phyloP scores from a whole-genome alignment of 345 rosid species.

The Populus tremula region DNA sequence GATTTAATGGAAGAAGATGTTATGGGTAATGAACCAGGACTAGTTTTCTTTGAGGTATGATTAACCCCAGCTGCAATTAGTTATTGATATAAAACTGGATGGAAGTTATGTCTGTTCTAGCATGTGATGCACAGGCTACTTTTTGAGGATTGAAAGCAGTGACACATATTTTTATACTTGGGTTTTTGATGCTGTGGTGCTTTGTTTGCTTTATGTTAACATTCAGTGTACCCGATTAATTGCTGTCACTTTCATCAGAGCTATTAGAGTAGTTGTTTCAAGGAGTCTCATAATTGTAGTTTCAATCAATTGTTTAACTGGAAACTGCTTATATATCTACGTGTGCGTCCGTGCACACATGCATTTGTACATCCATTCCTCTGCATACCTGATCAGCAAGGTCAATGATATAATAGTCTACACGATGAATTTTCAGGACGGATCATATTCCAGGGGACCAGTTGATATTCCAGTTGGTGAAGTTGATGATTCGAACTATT shows the following conservation, averaged over 20 bases:
- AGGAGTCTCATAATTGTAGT: neutral
- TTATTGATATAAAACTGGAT: neutral
- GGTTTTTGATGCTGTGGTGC: neutral
- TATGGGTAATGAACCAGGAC: slow-evolving; percentile 75
- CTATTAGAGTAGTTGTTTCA: neutral
- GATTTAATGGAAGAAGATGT: slow-evolving; percentile 89
- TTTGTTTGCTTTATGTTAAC: neutral
- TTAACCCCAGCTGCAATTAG: neutral
- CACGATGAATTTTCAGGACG: slow-evolving; percentile 53
- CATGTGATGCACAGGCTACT: neutral
- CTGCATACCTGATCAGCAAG: neutral
- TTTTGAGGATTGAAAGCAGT: neutral
- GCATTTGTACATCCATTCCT: too few relatives aligned
- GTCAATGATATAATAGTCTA: neutral
- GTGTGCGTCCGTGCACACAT: too few relatives aligned
- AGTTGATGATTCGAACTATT: slow-evolving; percentile 54
- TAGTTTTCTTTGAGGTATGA: slow-evolving; percentile 83
- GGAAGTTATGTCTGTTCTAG: neutral
- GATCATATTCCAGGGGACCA: slow-evolving; percentile 92
- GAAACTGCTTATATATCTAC: neutral
- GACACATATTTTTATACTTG: neutral
- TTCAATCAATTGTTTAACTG: neutral
- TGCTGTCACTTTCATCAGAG: neutral
- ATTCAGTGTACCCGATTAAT: neutral
- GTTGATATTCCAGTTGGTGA: slow-evolving; percentile 66